Evolutionary conservation across 2,329 filamentous ascomycete species (phyloP).

Genomic region (Bipolaris bicolor): DNA sequence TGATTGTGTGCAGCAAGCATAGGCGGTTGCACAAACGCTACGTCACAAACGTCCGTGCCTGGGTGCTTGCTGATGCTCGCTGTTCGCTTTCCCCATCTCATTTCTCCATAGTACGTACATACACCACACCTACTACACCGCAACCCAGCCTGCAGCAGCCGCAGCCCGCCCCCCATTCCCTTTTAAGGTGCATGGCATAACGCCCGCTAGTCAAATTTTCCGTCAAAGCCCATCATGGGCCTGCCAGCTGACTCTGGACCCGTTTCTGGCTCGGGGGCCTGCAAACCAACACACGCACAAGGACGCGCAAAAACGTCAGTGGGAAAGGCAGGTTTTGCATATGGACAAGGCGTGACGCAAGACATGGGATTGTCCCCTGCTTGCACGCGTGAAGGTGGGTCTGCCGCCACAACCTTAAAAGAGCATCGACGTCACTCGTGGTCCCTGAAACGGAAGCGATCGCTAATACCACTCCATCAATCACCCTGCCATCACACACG

Average conservation of each 20-base stretch:
- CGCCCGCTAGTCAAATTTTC: neutral
- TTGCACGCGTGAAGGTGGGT: neutral
- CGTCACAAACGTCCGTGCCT: conserved; percentile 19
- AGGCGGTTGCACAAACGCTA: conserved; percentile 7
- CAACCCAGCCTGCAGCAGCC: neutral
- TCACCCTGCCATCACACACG: too few relatives aligned
- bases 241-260: conserved; percentile 5
- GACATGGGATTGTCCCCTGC: neutral
- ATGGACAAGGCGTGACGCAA: conserved; percentile 18
- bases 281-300: neutral
- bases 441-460: conserved; percentile 12
- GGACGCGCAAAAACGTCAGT: conserved; percentile 5
- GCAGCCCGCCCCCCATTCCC: neutral
- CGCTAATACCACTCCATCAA: neutral
- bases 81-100: neutral
- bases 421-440: conserved; percentile 15
- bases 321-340: conserved; percentile 21
- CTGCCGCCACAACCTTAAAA: conserved; percentile 27
- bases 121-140: too few relatives aligned
- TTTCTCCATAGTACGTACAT: conserved; percentile 1
- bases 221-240: conserved; percentile 1
- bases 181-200: neutral
- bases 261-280: neutral
- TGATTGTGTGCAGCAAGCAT: neutral
- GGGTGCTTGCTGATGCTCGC: conserved; percentile 5